phyloP scores from a whole-genome alignment of 495 filamentous ascomycete genomes.

The Podospora bellae-mahoneyi region DNA sequence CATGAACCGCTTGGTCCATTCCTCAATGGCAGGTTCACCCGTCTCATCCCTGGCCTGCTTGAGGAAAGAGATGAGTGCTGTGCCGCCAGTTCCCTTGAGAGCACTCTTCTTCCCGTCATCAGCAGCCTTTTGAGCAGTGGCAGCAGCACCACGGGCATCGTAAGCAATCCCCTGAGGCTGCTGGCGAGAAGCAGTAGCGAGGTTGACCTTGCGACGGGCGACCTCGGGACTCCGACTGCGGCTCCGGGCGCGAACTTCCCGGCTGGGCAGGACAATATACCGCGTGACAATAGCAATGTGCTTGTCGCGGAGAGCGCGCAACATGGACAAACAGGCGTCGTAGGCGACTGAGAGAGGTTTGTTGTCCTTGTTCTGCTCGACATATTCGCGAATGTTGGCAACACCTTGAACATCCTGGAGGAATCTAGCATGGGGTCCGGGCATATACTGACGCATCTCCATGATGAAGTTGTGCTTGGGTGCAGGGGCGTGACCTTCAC shows the following conservation, averaged over 20 bases:
- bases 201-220: conserved; percentile 52
- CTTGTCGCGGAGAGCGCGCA: conserved; percentile 85
- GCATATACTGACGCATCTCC: conserved; percentile 98
- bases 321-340: conserved; percentile 87
- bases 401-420: conserved; percentile 73
- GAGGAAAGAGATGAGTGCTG: conserved; percentile 85
- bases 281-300: conserved; percentile 95
- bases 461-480: conserved; percentile 85
- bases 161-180: conserved; percentile 39
- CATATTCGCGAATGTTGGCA: conserved; percentile 85
- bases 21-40: conserved; percentile 82
- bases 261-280: conserved; percentile 78
- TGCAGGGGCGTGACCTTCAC: conserved; percentile 52
- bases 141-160: conserved; percentile 26
- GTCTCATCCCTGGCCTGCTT: conserved; percentile 95
- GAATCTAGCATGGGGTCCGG: conserved; percentile 85
- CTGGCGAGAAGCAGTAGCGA: conserved; percentile 58
- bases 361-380: conserved; percentile 61
- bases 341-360: conserved; percentile 71
- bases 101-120: conserved; percentile 47
- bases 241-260: conserved; percentile 47
- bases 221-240: conserved; percentile 45
- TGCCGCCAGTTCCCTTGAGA: conserved; percentile 87
- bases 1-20: conserved; percentile 74
- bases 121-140: conserved; percentile 11